phyloP scores from a whole-genome alignment of 2,329 filamentous ascomycete genomes.

The Calonectria pseudoreteaudii region DNA sequence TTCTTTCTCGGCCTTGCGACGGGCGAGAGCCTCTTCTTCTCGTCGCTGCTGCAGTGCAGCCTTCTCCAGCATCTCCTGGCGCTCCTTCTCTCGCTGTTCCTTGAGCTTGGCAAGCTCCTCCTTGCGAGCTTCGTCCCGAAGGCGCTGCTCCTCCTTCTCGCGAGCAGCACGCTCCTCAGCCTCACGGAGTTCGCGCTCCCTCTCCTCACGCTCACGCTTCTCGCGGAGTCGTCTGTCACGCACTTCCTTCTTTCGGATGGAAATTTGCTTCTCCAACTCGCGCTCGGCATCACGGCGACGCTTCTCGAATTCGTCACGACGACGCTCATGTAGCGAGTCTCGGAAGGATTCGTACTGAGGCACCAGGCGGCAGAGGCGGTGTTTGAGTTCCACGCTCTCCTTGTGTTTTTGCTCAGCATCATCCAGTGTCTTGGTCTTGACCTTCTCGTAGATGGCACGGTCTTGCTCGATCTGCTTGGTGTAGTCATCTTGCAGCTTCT shows the following conservation, averaged over 20 bases:
- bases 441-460: conserved; percentile 81
- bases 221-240: conserved; percentile 86
- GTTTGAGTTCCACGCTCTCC: conserved; percentile 92
- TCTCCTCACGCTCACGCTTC: conserved; percentile 86
- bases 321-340: conserved; percentile 83
- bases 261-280: conserved; percentile 93
- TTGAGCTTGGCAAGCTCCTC: conserved; percentile 75
- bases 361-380: conserved; percentile 87
- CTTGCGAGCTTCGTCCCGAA: conserved; percentile 83
- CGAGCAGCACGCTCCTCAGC: conserved; percentile 84
- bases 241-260: conserved; percentile 86
- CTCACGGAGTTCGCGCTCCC: conserved; percentile 81
- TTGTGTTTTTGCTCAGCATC: conserved; percentile 91
- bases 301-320: conserved; percentile 96
- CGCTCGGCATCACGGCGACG: conserved; percentile 90
- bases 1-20: conserved; percentile 75
- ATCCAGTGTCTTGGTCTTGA: conserved; percentile 80
- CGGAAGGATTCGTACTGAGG: conserved; percentile 88
- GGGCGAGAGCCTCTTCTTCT: conserved; percentile 89
- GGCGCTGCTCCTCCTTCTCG: conserved; percentile 88
- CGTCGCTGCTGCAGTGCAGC: conserved; percentile 79
- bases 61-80: conserved; percentile 75
- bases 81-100: conserved; percentile 74
- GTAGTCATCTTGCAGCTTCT: conserved; percentile 90
- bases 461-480: conserved; percentile 84